phyloP scores from a whole-genome alignment of 306 rosid genomes.

The Prunus campanulata region DNA sequence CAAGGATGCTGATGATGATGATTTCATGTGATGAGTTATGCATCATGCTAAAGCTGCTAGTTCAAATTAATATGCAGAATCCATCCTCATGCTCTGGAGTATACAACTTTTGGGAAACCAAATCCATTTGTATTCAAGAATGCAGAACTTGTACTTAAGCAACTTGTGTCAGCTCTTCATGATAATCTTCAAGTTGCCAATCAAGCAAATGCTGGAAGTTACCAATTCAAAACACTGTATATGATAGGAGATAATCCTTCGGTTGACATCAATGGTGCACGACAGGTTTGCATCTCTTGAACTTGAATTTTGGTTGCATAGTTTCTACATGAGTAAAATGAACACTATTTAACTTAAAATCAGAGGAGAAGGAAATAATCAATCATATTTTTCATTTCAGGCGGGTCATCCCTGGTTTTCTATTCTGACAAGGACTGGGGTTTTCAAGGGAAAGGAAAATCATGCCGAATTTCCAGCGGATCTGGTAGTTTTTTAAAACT shows the following conservation, averaged over 20 bases:
- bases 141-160: conserved; percentile 67
- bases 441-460: conserved; percentile 82
- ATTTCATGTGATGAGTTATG: neutral
- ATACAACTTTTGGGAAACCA: conserved; percentile 79
- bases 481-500: conserved; percentile 6
- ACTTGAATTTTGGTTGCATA: conserved; percentile 5
- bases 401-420: conserved; percentile 96
- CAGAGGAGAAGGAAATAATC: neutral
- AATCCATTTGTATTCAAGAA: conserved; percentile 75
- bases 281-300: conserved; percentile 48
- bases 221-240: conserved; percentile 57
- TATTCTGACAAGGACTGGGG: conserved; percentile 88
- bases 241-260: conserved; percentile 96
- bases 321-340: neutral
- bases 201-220: conserved; percentile 30
- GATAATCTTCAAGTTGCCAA: conserved; percentile 18
- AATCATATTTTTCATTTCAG: conserved; percentile 43
- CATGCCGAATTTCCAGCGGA: conserved; percentile 41
- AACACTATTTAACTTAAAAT: conserved; percentile 2
- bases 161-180: conserved; percentile 31
- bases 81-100: conserved; percentile 55
- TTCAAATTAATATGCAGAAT: conserved; percentile 45
- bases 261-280: conserved; percentile 81
- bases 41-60: neutral
- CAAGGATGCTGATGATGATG: neutral